Conservation (phyloP, 177 flowering plant species). For the Vitis hybrid region DNA sequence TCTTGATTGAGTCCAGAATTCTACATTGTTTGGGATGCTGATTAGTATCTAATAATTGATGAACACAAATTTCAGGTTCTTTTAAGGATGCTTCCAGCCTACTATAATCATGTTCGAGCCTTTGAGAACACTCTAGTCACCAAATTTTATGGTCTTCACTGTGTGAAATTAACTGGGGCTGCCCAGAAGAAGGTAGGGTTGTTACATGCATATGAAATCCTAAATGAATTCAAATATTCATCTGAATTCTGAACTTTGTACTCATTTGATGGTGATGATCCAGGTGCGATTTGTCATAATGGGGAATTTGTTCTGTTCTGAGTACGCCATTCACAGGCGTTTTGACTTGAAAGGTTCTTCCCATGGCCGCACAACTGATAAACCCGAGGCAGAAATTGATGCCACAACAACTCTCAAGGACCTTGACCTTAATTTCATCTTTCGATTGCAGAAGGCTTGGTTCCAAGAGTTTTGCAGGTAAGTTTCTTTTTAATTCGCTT, state of each 20-base stretch:
- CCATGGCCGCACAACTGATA: conserved; percentile 80
- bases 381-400: conserved; percentile 77
- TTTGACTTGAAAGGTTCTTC: conserved; percentile 96
- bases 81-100: conserved; percentile 86
- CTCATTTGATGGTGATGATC: conserved; percentile 15
- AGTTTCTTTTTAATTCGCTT: neutral
- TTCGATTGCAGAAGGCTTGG: conserved; percentile 72
- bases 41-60: neutral
- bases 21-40: too few relatives aligned
- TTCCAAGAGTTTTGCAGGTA: conserved; percentile 87
- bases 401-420: conserved; percentile 86
- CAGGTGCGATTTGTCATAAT: conserved; percentile 97
- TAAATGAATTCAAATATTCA: neutral
- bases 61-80: conserved; percentile 54
- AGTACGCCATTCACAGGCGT: conserved; percentile 74
- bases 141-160: conserved; percentile 86
- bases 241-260: neutral
- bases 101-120: conserved; percentile 82
- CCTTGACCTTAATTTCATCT: conserved; percentile 83
- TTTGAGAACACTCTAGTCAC: conserved; percentile 88
- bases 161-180: conserved; percentile 79
- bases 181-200: conserved; percentile 71
- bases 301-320: conserved; percentile 89
- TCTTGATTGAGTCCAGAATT: too few relatives aligned
- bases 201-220: neutral